Conservation (phyloP, 371 early-diverging fungal species). For the Mycotypha africana region DNA sequence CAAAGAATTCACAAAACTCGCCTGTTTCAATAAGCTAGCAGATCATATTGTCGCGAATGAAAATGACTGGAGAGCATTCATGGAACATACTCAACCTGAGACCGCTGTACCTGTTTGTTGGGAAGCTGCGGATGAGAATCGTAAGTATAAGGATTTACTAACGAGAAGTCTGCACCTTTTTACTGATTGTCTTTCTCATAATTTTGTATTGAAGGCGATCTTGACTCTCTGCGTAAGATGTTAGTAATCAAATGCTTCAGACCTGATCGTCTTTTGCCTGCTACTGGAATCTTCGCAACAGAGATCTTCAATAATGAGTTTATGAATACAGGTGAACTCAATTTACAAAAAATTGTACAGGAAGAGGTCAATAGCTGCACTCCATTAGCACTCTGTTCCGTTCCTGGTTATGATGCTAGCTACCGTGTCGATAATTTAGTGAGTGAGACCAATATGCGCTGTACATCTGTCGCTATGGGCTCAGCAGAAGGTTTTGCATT, state of each 20-base stretch:
- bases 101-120: conserved; percentile 63
- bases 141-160: conserved; percentile 35
- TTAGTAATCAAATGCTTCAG: conserved; percentile 83
- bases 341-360: conserved; percentile 65
- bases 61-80: conserved; percentile 58
- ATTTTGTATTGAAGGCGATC: conserved; percentile 13
- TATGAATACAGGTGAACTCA: conserved; percentile 59
- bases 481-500: conserved; percentile 90
- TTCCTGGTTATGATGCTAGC: conserved; percentile 95
- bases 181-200: background rate
- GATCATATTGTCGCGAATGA: conserved; percentile 46
- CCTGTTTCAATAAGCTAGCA: conserved; percentile 51
- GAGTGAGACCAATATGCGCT: conserved; percentile 51
- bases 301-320: conserved; percentile 67
- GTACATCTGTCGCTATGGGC: conserved; percentile 95
- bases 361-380: conserved; percentile 72
- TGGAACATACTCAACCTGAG: conserved; percentile 53
- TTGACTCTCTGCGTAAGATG: conserved; percentile 64
- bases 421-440: conserved; percentile 93
- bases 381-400: conserved; percentile 90
- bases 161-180: background rate
- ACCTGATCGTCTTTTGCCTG: conserved; percentile 81
- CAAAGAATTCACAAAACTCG: conserved; percentile 47
- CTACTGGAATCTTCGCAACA: conserved; percentile 72
- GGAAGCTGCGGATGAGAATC: conserved; percentile 37